A percentile compares a stretch with the other conserved stretches of the same genome.
Conservation (phyloP, 306 rosid genomes). For the Casuarina glauca region DNA sequence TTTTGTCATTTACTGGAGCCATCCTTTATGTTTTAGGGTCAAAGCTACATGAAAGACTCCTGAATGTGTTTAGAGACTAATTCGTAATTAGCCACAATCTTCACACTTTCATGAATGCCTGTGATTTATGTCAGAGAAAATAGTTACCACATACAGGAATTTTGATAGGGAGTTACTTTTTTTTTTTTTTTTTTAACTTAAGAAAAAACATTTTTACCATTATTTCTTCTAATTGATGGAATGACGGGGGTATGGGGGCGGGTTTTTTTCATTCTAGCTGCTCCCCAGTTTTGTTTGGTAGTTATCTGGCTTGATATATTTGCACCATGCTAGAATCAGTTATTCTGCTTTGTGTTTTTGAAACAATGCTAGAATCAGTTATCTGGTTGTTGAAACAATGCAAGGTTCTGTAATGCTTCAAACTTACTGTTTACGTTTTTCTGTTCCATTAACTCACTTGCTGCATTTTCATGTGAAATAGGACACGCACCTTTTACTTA, state of each 20-base stretch:
- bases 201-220: too few relatives aligned
- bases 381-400: slow-evolving; percentile 13
- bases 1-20: background rate
- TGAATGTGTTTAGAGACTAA: background rate
- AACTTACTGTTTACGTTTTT: background rate
- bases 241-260: background rate
- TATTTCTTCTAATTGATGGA: background rate
- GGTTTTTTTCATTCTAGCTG: background rate
- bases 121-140: background rate
- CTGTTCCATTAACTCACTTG: slow-evolving; percentile 1
- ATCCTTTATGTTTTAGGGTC: background rate
- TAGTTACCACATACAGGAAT: background rate
- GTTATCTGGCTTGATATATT: too few relatives aligned
- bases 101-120: background rate
- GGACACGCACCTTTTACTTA: slow-evolving; percentile 88
- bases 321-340: too few relatives aligned
- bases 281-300: too few relatives aligned
- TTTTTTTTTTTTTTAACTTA: background rate
- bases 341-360: background rate
- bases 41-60: background rate
- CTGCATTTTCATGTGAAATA: slow-evolving; percentile 34
- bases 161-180: background rate
- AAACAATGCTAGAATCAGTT: background rate
- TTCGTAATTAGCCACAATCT: background rate
- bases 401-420: background rate